Evolutionary conservation across 176 grass and related monocot species (phyloP), one percentile per base, ranked within the genome.

Genomic region (Rhipidocladum racemiflorum): DNA sequence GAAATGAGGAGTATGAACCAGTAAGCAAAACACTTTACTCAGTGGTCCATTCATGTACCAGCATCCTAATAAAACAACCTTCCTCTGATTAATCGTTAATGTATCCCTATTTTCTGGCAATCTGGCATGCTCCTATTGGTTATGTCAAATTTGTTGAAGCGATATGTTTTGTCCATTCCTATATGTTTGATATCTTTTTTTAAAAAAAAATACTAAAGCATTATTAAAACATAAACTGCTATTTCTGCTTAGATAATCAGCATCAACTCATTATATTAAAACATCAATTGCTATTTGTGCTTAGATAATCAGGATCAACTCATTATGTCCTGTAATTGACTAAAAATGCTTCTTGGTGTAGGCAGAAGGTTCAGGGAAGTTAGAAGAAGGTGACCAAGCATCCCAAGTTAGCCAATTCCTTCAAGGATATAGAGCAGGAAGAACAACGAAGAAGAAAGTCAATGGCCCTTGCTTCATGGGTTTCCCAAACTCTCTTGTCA

Each of bases 351-450:
- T 86, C 29, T 55, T 84, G 48, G 7, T 87, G 50, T 87, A 99
- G 96, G 96, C 95, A 76, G 86, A 85, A 79, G 96, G 91, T 43
- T 95, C 85, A 60, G 96, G 93, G 72, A 86, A 29, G 68, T 59
- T 95, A 85, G 91, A 93, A 87, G 92, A 93, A 77, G 85, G 87
- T 48, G 92, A 95, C 53, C 92, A 84, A 81, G 84, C 88, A 70
- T 90, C 92, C 39, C 92, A 99, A 74, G 67, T 99, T 84, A 95
- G 91, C 73, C 87, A 71, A 70, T 99, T 99, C 76, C 91, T 99
- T 30, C 91, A 99, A 85, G 92, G 90, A 66, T 95, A 98, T 56
- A 95, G 90, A 79, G 87, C 88, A 90, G 96, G 92, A 55, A 98
- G 84, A 84, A 98, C 82, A 56, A 95, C 78, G 70, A 93, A 88